Evolutionary conservation across 495 filamentous ascomycete genomes (phyloP), one percentile per base, ranked within the genome.

Genomic region (Clavariopsis aquatica): DNA sequence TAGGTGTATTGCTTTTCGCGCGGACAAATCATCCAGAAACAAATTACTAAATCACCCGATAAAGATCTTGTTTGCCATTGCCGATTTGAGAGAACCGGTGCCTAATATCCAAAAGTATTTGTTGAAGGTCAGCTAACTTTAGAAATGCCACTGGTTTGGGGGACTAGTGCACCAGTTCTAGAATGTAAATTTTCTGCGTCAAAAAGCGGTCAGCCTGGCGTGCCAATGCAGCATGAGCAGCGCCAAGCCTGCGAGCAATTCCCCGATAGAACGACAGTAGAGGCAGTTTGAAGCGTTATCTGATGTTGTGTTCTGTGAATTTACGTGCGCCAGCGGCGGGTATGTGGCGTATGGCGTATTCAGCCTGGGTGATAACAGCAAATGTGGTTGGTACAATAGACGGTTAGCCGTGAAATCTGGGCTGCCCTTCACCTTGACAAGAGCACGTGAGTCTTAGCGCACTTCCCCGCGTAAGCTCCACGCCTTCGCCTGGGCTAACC

Each of bases 401-500:
- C 19, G 47, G 27, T 20, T 19, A 60, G 23, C 45, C 20, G 36
- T 47, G 45, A 47, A 47, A 19, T 41, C 38, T 31, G 34, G 15
- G 36, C 36, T 20, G 31, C 52, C 38, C 4, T 55, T 63, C 57
- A 49, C 59, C 41, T 57, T 49, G 52, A 19, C 49, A 19, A 9
- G 31, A 27, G 24, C 61, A 64, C 46, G 61, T 57, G 61, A 64
- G 52, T 41, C 15, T 31, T 58, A 51, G 49, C 52, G 52, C 22
- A 24, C 31, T 68, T 64, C 65, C 65, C 65, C 65, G 60, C 65
- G 55, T 64, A 49, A 64, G 62, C 56, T 61, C 55, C 63, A 60
- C 60, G 64, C 52, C 60, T 58, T 46, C 20, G 19, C 59, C n/a
- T n/a, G 59, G 65, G 49, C 59, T 60, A 54, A 19, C 54, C 45